Base-by-base conservation (phyloP, 140 eudicot species). In the Ambrosia hybrid region DNA sequence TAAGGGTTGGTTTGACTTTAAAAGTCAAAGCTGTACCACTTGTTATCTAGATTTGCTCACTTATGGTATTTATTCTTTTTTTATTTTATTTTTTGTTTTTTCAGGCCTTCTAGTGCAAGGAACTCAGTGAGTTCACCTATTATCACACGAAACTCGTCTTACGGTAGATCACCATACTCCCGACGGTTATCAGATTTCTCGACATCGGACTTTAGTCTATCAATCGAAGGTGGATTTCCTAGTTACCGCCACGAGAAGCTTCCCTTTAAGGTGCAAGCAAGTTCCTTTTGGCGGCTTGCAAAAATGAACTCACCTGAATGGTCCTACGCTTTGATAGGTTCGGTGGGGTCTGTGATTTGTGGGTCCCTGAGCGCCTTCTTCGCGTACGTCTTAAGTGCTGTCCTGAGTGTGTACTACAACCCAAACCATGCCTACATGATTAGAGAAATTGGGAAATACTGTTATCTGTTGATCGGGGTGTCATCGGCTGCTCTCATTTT, bases 291-390 rank as follows among this genome's bases (percentile, higher is more conserved):
- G 87, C 88, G 98, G 33, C 95, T 92, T 0, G 95, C 87, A 1
- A 92, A 92, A 73, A 92, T 92, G 98, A 92, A 92, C 78, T 87
- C 95, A n/a, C 98, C 96, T 5, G 98, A 92, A 70, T 92, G 98
- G 98, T 57, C 87, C 17, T 89, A 92, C 26, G 98, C 98, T 15
- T 51, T 92, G 26, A 70, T 86, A 14, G 98, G 98, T 9, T 92
- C 96, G 0, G 75, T 92, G 21, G 98, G 96, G 64, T 92, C 98
- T 3, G 84, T 89, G 3, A 80, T 92, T 45, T 89, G 96, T 68
- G 98, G 98, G 63, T 79, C 98, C 10, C 88, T 92, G 57, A 89
- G 95, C 17, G 98, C 96, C 9, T 92, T 89, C 79, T 92, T 92
- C 43, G 96, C 96, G 0, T 89, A 92, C 52, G 96, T 89, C 14